These are phyloP conservation scores for Daldinia childiae DNA, from an alignment of 495 filamentous ascomycete species.

Conservation along the genomic window DNA sequence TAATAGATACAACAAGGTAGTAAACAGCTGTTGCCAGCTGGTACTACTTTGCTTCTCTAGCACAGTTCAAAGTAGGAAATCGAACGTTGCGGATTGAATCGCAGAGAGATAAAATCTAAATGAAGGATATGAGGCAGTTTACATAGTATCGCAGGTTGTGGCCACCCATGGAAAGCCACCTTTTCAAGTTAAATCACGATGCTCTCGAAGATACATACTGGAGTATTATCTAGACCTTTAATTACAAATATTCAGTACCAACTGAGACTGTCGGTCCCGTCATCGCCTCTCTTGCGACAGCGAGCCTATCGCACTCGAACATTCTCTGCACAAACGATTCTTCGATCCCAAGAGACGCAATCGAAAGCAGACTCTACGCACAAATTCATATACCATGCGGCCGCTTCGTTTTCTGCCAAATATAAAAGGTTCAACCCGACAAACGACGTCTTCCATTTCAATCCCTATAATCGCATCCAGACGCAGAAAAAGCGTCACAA, in stretches of 20 bases:
- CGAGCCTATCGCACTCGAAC: constrained; percentile 13
- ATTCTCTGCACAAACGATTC: constrained; percentile 37
- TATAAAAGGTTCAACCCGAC: constrained; percentile 74
- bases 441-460: constrained; percentile 78
- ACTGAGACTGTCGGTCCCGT: constrained; percentile 8
- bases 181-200: constrained; percentile 36
- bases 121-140: constrained; percentile 22
- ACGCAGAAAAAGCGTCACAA: constrained; percentile 61
- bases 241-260: constrained; percentile 16
- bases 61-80: not conserved
- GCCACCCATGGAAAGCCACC: constrained; percentile 35
- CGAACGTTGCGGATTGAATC: not conserved
- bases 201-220: constrained; percentile 42
- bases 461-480: constrained; percentile 67
- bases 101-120: not conserved
- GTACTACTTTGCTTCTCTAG: not conserved
- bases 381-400: constrained; percentile 69
- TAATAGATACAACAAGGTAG: too few species aligned
- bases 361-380: constrained; percentile 26
- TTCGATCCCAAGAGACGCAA: constrained; percentile 24
- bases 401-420: constrained; percentile 82
- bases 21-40: not conserved
- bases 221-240: constrained; percentile 27
- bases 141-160: constrained; percentile 23
- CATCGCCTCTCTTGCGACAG: constrained; percentile 11